Conservation (phyloP, 305 asterid species). For the Fraxinus paxiana region DNA sequence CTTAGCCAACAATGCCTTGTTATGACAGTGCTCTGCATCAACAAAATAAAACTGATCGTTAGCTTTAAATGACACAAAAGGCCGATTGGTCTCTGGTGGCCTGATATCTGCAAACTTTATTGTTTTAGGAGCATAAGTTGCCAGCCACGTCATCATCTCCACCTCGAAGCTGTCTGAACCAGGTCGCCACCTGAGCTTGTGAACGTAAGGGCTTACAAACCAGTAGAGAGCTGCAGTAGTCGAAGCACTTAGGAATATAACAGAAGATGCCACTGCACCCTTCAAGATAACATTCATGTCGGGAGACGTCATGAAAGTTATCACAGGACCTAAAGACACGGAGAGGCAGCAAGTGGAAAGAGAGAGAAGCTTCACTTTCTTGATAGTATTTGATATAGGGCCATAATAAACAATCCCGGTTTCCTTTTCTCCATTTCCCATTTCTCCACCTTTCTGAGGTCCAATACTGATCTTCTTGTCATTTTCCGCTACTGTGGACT, state of each 20-base stretch:
- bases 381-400: slow-evolving; percentile 74
- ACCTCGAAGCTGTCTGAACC: slow-evolving; percentile 86
- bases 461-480: slow-evolving; percentile 64
- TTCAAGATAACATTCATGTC: slow-evolving; percentile 65
- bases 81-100: slow-evolving; percentile 57
- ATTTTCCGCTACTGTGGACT: slow-evolving; percentile 39
- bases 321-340: slow-evolving; percentile 77
- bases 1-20: slow-evolving; percentile 73
- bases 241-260: slow-evolving; percentile 69
- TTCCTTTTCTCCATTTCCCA: slow-evolving; percentile 42
- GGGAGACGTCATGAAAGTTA: slow-evolving; percentile 83
- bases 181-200: slow-evolving; percentile 85
- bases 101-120: slow-evolving; percentile 71
- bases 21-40: slow-evolving; percentile 73
- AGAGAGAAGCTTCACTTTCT: slow-evolving; percentile 87
- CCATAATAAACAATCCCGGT: slow-evolving; percentile 58
- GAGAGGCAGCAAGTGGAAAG: slow-evolving; percentile 97
- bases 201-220: slow-evolving; percentile 88
- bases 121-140: slow-evolving; percentile 51
- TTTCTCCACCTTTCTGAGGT: slow-evolving; percentile 49
- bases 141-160: slow-evolving; percentile 87
- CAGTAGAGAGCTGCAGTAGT: slow-evolving; percentile 84
- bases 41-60: slow-evolving; percentile 58
- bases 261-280: slow-evolving; percentile 75
- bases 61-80: slow-evolving; percentile 76